Evolutionary conservation across 2,329 filamentous ascomycete species (phyloP), one percentile per base, ranked within the genome.

Genomic region (Sporothrix humicola): DNA sequence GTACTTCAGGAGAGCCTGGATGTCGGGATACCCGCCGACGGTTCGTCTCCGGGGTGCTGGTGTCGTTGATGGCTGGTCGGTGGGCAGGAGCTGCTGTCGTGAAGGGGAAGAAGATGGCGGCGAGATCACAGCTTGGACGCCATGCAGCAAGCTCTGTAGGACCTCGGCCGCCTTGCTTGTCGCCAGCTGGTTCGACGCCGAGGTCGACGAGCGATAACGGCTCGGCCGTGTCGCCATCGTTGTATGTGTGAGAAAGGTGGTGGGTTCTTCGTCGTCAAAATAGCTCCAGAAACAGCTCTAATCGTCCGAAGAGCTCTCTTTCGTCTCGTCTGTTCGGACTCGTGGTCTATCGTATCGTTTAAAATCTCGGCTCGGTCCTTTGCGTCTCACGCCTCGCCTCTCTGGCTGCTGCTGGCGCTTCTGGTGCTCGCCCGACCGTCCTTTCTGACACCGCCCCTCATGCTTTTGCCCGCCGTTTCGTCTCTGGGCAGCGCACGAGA

Each of bases 171-270:
- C 87, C 82, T 91, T 90, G 76, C 89, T 88, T 72, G 84, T 87
- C 71, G 86, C 81, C 75, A 85, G 83, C 69, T 87, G 83, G 65
- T 82, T 84, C 59, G 89, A 91, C 74, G 88, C 84, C 74, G 88
- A 88, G 58, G 89, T 92, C 74, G 89, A 91, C 74, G 90, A 90
- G 77, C 90, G 88, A 79, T 90, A 89, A 74, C 89, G 86, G 79
- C 88, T 84, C 73, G 85, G 82, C 76, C 84, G 84, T 79, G 79
- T 86, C 74, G 76, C 75, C 75, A 75, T 77, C 37, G 73, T 72
- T 56, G 20, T 56, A 26, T 56, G 52, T 13, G 52, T n/a, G 48
- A 17, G 13, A 17, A n/a, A 7, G 1, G 48, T 17, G 52, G 20
- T 17, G 23, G 13, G 26, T 26, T 66, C 42, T 59, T 37, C 31